Base-by-base conservation (phyloP, 2,329 filamentous ascomycete genomes). In the Elsinoe batatas region DNA sequence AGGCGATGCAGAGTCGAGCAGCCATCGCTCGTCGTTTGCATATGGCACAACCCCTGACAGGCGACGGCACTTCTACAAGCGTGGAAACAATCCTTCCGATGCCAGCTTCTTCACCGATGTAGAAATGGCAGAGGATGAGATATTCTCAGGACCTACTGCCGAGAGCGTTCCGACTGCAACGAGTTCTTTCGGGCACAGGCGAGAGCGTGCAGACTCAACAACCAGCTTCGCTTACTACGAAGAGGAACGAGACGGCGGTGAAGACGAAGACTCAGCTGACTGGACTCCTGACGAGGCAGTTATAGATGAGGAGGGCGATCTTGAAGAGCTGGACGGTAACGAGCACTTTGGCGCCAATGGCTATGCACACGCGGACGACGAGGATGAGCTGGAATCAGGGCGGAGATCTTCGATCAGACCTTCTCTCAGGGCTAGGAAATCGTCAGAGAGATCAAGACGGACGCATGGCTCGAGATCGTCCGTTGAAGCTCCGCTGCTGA, bases 51-150 rank as follows among this genome's bases (percentile, higher is more conserved):
- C 47, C 26, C 26, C 43, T 26, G 60, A 63, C 35, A 60, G 60
- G 42, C 62, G 63, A 54, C 60, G 59, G 57, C 60, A 61, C 49
- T 60, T 66, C 58, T 88, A 88, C 69, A 76, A 84, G 54, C 76
- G 85, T 56, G 77, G 77, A 61, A 86, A 84, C 53, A 88, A 88
- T 64, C 53, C 11, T 35, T 47, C 18, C 38, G 54, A 79, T 75
- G 71, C 84, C 35, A 95, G 88, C 71, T 84, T 96, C 63, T 85
- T 95, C 63, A 89, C 89, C 62, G 89, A 95, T 70, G 91, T 97
- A n/a, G 91, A 96, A 69, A 97, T 98, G 93, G 91, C 93, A 17
- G 89, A 94, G 53, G 88, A 95, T 68, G 91, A 97, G 79, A 80
- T 95, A 47, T 98, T 91, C 72, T 85, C 91, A 20, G 93, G 93